Evolutionary conservation across 129 eudicot species (phyloP).

Genomic region (Helianthus tuberosus): DNA sequence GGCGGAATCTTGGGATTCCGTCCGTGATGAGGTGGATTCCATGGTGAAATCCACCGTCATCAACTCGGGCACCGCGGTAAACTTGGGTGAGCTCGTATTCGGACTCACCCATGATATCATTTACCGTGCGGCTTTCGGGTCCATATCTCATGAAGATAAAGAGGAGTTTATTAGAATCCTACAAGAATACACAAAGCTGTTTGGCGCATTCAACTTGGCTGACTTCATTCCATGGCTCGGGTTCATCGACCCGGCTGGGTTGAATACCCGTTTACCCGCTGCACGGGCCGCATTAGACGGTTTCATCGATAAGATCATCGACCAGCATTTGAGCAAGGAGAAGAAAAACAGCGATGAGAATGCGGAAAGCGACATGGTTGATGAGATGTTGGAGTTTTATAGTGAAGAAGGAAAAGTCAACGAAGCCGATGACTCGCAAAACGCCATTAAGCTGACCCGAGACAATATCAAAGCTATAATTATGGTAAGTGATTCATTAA

Average conservation of each 20-base stretch:
- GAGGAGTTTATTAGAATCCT: conserved; percentile 76
- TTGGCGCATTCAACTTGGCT: conserved; percentile 85
- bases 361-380: conserved; percentile 72
- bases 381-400: conserved; percentile 73
- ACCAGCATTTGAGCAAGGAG: conserved; percentile 62
- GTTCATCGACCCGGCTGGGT: conserved; percentile 77
- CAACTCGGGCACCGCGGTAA: conserved; percentile 47
- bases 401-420: conserved; percentile 47
- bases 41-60: conserved; percentile 51
- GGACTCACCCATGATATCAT: conserved; percentile 71
- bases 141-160: conserved; percentile 61
- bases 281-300: conserved; percentile 75
- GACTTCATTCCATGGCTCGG: conserved; percentile 77
- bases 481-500: conserved; percentile 25
- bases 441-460: conserved; percentile 60
- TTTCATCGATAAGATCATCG: conserved; percentile 75
- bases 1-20: conserved; percentile 96
- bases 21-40: conserved; percentile 75
- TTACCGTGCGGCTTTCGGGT: conserved; percentile 91
- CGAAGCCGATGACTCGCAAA: conserved; percentile 68
- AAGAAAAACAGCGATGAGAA: conserved; percentile 25
- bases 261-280: conserved; percentile 51
- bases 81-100: conserved; percentile 79
- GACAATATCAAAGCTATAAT: conserved; percentile 46
- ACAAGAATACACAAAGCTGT: conserved; percentile 82